Base-by-base conservation (phyloP, 768 basidiomycete species). In the Suillus variegatus region DNA sequence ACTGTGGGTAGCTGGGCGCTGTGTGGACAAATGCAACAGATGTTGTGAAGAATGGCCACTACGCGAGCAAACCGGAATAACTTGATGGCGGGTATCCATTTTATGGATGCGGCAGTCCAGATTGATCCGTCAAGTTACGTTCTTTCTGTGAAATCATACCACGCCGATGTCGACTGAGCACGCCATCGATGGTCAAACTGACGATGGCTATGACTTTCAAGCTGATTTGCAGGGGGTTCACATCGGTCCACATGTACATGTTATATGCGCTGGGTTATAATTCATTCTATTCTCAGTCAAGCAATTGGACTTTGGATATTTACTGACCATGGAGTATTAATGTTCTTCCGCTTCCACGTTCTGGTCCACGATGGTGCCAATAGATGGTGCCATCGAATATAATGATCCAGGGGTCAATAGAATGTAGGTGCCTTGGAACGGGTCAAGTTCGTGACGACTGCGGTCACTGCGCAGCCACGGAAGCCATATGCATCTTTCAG, bases 101-200 rank as follows among this genome's bases (percentile, higher is more conserved):
- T 55, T 55, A 55, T 55, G 36, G 32, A 55, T 36, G 20, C 7
- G 7, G 20, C 5, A 35, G 10, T 32, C 32, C 52, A 20, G 12
- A n/a, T 36, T 36, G 20, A 55, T 36, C 35, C 32, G 10, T 38
- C 6, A 18, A 16, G 9, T 8, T 18, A 5, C 3, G 47, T 20
- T 9, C 10, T 49, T 49, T 25, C 25, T 28, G 25, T 52, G 51
- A 12, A n/a, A 32, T 18, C 13, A 54, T 54, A 20, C 1, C 20
- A 52, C 2, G 36, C 36, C 9, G 7, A 66, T 67, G 66, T 60
- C 64, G 63, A 65, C 41, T 62, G 62, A 69, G 68, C 68, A 69
- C 68, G 68, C 62, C 46, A 69, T 69, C 54, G 43, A 16, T 36
- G 32, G n/a, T 35, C 2, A n/a, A 16, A 54, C 22, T 69, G 68